These are phyloP conservation scores for Colletotrichum lentis DNA, from an alignment of 2,329 filamentous ascomycete genomes.

Conservation along the genomic window DNA sequence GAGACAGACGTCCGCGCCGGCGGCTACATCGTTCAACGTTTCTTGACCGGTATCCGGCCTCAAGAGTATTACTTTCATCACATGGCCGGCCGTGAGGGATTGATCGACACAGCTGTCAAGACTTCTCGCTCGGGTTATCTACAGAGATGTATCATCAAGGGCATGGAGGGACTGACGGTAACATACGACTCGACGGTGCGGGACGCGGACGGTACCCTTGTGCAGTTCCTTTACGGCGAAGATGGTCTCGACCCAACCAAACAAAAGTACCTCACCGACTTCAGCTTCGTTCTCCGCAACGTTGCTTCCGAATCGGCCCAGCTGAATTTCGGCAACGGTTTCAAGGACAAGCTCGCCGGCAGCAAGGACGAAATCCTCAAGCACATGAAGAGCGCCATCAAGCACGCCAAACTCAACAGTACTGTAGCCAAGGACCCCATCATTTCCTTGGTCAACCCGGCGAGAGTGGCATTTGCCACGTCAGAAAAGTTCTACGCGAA, in stretches of 20 bases:
- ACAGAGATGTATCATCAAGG: conserved; percentile 96
- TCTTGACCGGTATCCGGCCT: conserved; percentile 95
- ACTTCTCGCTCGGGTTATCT: conserved; percentile 96
- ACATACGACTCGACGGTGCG: conserved; percentile 94
- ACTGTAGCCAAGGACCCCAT: conserved; percentile 76
- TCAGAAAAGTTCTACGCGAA: conserved; percentile 84
- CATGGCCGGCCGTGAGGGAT: conserved; percentile 97
- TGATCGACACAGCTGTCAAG: conserved; percentile 99
- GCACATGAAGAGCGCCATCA: conserved; percentile 83
- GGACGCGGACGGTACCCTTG: conserved; percentile 89
- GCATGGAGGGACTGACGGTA: conserved; percentile 93
- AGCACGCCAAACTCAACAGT: conserved; percentile 68
- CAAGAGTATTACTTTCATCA: conserved; percentile 99
- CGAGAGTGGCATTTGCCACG: conserved; percentile 81
- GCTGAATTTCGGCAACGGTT: conserved; percentile 69
- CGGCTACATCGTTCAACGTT: conserved; percentile 93
- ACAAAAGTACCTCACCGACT: conserved; percentile 89
- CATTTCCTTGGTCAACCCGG: conserved; percentile 75
- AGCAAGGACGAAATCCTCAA: conserved; percentile 71
- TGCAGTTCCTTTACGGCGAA: conserved; percentile 97
- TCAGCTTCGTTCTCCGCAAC: conserved; percentile 89
- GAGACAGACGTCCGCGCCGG: conserved; percentile 89
- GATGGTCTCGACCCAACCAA: conserved; percentile 95
- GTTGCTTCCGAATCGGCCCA: conserved; percentile 80
- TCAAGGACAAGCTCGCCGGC: conserved; percentile 56